Evolutionary conservation across 2,329 filamentous ascomycete species (phyloP), one percentile per base, ranked within the genome.

Genomic region (Botrytis cinerea): DNA sequence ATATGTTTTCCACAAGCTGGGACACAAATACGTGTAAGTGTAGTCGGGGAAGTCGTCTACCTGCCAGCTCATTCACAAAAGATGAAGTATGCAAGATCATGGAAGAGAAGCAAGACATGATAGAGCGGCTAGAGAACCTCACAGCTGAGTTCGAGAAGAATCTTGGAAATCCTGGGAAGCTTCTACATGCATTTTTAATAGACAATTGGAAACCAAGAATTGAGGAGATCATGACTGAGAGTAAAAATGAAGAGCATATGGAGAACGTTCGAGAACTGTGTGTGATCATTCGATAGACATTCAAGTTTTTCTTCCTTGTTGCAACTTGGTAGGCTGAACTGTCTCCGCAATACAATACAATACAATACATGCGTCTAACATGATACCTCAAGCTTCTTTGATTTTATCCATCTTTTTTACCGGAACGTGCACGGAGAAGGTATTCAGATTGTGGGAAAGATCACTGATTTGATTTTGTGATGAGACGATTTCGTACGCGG

Each of bases 361-460:
- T 9, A 28, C 7, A 18, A 28, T 28, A 57, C 3, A 28, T 28
- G 51, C 51, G 14, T 18, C 51, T 57, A n/a, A 40, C 6, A 18
- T 61, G 10, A 25, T 9, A 14, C 8, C 32, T 8, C 10, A 35
- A 14, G 20, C 59, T 38, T 12, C n/a, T 18, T 3, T 57, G 2
- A 9, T 18, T 28, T 14, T 0, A 57, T 57, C 16, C 2, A 57
- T 57, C 6, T 38, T 6, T 28, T 57, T 28, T n/a, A 12, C 14
- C 3, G 7, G n/a, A 3, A n/a, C n/a, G 0, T 18, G 3, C 4
- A 32, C 6, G 2, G 6, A 18, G n/a, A 57, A n/a, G 6, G 12
- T n/a, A 28, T 2, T 9, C 6, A 18, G 6, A 28, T 57, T n/a
- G n/a, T 18, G n/a, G 14, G 18, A 57, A 28, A 6, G 14, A 28